A percentile compares a stretch with the other conserved stretches of the same genome.
These are phyloP conservation scores for Selenicereus undatus DNA, from an alignment of 148 eudicot genomes.

Conservation along the genomic window DNA sequence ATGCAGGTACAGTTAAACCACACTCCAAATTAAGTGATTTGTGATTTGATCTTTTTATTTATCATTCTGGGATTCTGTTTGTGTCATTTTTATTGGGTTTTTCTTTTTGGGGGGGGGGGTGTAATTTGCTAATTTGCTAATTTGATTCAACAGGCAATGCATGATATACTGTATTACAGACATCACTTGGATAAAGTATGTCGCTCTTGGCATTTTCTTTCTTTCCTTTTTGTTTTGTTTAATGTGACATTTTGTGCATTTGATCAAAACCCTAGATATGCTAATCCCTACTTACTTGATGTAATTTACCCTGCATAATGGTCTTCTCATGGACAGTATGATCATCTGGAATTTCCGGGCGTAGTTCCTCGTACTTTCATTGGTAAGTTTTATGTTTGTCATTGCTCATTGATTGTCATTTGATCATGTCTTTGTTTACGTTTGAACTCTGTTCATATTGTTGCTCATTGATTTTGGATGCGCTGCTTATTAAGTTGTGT, in stretches of 20 bases:
- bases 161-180: constrained; percentile 77
- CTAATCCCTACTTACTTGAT: not conserved
- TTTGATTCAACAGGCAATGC: constrained; percentile 67
- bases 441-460: not conserved
- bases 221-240: not conserved
- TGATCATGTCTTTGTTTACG: too few relatives aligned
- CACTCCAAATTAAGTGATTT: not conserved
- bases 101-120: not conserved
- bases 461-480: not conserved
- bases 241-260: not conserved
- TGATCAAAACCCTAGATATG: not conserved
- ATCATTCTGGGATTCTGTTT: not conserved
- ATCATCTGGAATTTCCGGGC: constrained; percentile 98
- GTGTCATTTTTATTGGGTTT: not conserved
- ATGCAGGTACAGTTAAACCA: constrained; percentile 54
- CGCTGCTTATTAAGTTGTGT: not conserved
- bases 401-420: not conserved
- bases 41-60: not conserved
- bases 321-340: constrained; percentile 51
- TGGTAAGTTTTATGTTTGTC: constrained; percentile 37
- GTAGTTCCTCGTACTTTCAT: constrained; percentile 95
- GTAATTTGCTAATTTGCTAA: not conserved
- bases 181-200: constrained; percentile 74
- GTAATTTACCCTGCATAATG: not conserved
- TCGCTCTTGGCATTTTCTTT: not conserved